A percentile compares a stretch with the other conserved stretches of the same genome.
These are phyloP conservation scores for Phaffomyces thermotolerans DNA, from an alignment of 805 yeast species.

Conservation along the genomic window DNA sequence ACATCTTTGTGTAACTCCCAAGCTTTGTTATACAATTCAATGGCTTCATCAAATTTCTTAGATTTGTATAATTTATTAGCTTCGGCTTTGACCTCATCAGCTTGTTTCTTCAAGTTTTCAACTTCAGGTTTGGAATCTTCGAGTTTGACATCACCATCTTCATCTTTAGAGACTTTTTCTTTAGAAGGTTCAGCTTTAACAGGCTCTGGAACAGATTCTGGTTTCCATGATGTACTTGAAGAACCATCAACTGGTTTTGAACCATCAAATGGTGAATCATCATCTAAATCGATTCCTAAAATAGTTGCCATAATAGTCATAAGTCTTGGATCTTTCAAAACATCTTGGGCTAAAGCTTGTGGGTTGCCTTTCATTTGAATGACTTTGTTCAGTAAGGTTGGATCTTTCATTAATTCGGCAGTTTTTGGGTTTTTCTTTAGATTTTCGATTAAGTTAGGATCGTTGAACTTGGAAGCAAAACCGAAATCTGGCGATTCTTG, in stretches of 20 bases:
- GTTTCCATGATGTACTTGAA: slow-evolving; percentile 18
- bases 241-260: slow-evolving; percentile 4
- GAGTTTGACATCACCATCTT: slow-evolving; percentile 27
- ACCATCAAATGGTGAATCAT: slow-evolving; percentile 18
- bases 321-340: slow-evolving; percentile 75
- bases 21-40: slow-evolving; percentile 77
- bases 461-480: slow-evolving; percentile 67
- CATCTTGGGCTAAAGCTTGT: slow-evolving; percentile 57
- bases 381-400: slow-evolving; percentile 68
- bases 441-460: slow-evolving; percentile 70
- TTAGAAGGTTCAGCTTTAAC: slow-evolving; percentile 19
- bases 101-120: slow-evolving; percentile 33
- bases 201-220: slow-evolving; percentile 15
- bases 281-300: slow-evolving; percentile 70
- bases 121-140: slow-evolving; percentile 20
- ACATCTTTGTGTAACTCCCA: slow-evolving; percentile 77
- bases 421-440: slow-evolving; percentile 83
- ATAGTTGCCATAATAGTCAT: slow-evolving; percentile 83
- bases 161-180: slow-evolving; percentile 26
- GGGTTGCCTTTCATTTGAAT: slow-evolving; percentile 62
- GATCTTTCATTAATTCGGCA: slow-evolving; percentile 80
- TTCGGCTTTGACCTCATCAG: slow-evolving; percentile 68
- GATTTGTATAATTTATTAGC: slow-evolving; percentile 85
- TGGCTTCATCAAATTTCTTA: slow-evolving; percentile 89
- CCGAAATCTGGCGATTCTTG: slow-evolving; percentile 64